Evolutionary conservation across 345 rosid genomes (phyloP), one percentile per base, ranked within the genome.

Genomic region (Murraya paniculata): DNA sequence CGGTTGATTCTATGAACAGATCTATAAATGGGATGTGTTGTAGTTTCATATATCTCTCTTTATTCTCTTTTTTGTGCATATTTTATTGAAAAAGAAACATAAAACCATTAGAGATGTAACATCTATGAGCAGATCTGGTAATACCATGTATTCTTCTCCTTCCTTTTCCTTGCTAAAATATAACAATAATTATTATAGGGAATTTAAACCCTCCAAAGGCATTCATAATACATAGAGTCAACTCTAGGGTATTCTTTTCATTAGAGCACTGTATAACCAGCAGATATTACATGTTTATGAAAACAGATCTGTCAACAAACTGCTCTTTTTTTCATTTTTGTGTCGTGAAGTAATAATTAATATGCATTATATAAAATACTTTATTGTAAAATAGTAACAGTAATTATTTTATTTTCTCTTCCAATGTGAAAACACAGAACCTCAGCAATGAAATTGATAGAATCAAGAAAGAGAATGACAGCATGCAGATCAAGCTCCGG

Each of bases 401-500:
- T 11, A 45, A 9, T 45, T 45, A 9, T 45, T 45, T 9, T 10
- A 21, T 22, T 65, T 78, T 67, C 82, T 79, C 77, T 79, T 73
- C 33, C 38, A 78, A 78, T 38, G 64, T 22, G 31, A 70, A 7
- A 3, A n/a, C 38, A 33, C 86, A 93, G 97, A 86, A 82, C 83
- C 93, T 94, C 9, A 87, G 84, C 88, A 77, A 83, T 77, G 98
- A 94, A 88, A 89, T 93, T 83, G 97, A 94, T 31, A 88, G 91
- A 76, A 87, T 90, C 79, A 90, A 89, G 84, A 94, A 90, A 64
- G 96, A 94, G 90, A 93, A 94, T 78, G 97, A 94, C 78, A 86
- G 84, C 87, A 86, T 94, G 88, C 92, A 90, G 84, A 85, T 93
- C 76, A 91, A 89, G 83, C 97, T 94, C 84, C 83, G 93, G 97